Percentiles rank a stretch among this genome's conserved stretches.
Conservation (phyloP, 768 basidiomycete genomes). For the Mrakia gelida region DNA sequence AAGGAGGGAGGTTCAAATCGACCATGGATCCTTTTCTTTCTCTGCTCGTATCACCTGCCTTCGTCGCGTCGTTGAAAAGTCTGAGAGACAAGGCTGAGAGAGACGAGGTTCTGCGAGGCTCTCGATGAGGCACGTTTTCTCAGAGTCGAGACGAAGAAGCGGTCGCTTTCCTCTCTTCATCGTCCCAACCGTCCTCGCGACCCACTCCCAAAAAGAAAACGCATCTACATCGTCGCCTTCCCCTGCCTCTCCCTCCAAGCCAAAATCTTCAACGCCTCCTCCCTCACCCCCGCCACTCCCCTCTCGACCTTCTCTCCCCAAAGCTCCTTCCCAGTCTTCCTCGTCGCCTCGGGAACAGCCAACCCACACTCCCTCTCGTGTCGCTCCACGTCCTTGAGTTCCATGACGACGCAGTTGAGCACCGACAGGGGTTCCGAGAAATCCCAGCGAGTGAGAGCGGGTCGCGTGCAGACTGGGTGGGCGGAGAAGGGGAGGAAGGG, state of each 20-base stretch:
- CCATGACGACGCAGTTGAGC: slow-evolving; percentile 85
- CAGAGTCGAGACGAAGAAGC: too few species aligned
- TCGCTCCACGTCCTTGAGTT: slow-evolving; percentile 64
- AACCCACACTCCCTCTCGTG: slow-evolving; percentile 54
- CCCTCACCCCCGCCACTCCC: slow-evolving; percentile 57
- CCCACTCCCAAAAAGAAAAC: too few species aligned
- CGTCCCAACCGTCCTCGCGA: too few species aligned
- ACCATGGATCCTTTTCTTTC: too few species aligned
- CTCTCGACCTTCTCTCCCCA: slow-evolving; percentile 66
- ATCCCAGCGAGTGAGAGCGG: slow-evolving; percentile 80
- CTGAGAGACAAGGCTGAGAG: too few species aligned
- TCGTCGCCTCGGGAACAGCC: slow-evolving; percentile 34
- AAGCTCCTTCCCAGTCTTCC: slow-evolving; percentile 53
- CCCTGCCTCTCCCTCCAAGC: slow-evolving; percentile 24
- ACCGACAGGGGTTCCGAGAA: slow-evolving; percentile 56
- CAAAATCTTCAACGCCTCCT: slow-evolving; percentile 54
- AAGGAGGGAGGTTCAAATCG: too few species aligned
- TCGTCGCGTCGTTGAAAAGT: too few species aligned
- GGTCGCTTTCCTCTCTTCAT: too few species aligned
- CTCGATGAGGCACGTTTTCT: too few species aligned
- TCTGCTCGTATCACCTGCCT: too few species aligned
- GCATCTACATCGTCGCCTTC: background rate
- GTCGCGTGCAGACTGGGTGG: slow-evolving; percentile 63
- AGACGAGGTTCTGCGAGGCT: too few species aligned
- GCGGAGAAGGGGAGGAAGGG: slow-evolving; percentile 53